Evolutionary conservation across 176 grass and related monocot genomes (phyloP).

Genomic region (Oryza rufipogon): DNA sequence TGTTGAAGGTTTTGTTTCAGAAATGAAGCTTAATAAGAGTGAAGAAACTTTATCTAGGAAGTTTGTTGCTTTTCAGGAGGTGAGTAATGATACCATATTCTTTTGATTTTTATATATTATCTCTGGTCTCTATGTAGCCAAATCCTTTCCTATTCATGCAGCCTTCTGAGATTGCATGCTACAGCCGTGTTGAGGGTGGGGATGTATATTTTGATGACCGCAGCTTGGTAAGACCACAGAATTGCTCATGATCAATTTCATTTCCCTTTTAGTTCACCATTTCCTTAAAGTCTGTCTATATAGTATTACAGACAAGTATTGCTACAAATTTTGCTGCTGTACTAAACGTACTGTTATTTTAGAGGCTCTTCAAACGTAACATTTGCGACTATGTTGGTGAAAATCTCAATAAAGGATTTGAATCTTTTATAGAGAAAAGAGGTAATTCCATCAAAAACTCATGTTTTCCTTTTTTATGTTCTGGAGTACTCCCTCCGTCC

Average conservation of each 20-base stretch:
- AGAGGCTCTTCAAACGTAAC: constrained; percentile 96
- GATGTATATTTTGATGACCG: constrained; percentile 91
- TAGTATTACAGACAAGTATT: constrained; percentile 9
- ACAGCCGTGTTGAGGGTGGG: constrained; percentile 83
- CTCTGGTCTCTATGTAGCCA: constrained; percentile 25
- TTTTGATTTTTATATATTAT: constrained; percentile 34
- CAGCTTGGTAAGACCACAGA: constrained; percentile 70
- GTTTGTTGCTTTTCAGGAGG: constrained; percentile 88
- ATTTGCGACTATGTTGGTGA: constrained; percentile 78
- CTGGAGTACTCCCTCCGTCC: background rate
- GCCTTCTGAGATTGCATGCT: constrained; percentile 91
- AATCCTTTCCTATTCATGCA: constrained; percentile 56
- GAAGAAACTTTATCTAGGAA: constrained; percentile 98
- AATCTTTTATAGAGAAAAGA: constrained; percentile 88
- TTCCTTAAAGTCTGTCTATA: constrained; percentile 12
- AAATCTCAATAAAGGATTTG: constrained; percentile 93
- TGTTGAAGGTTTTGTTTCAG: constrained; percentile 91
- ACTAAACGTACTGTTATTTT: constrained; percentile 46
- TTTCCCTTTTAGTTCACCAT: constrained; percentile 3
- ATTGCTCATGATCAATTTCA: constrained; percentile 28
- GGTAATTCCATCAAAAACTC: constrained; percentile 55
- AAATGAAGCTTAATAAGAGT: constrained; percentile 98
- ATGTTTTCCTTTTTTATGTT: constrained; percentile 9
- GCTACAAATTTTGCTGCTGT: constrained; percentile 26
- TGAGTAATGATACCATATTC: constrained; percentile 37